Conservation (phyloP, 176 grass and related monocot species). For the Dendrocalamus sinicus region DNA sequence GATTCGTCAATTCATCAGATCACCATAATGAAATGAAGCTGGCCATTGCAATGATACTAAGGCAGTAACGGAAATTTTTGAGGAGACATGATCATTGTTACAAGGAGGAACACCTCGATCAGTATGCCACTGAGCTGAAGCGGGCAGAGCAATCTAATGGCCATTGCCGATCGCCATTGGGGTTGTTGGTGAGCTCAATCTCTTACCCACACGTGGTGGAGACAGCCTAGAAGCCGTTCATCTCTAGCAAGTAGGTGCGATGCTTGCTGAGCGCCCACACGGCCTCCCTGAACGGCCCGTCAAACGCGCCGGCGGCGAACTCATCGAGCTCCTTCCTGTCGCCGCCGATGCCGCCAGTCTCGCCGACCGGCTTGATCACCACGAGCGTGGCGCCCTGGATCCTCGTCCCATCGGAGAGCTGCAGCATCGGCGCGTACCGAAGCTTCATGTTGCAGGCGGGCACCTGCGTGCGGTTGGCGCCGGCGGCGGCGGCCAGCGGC, state of each 20-base stretch:
- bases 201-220: background rate
- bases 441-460: constrained; percentile 88
- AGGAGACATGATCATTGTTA: constrained; percentile 39
- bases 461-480: constrained; percentile 72
- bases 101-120: constrained; percentile 27
- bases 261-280: constrained; percentile 63
- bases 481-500: constrained; percentile 57
- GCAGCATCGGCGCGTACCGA: constrained; percentile 69
- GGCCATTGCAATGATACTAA: constrained; percentile 36
- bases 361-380: constrained; percentile 74
- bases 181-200: background rate
- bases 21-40: constrained; percentile 34
- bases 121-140: background rate
- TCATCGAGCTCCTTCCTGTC: constrained; percentile 71
- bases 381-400: constrained; percentile 81
- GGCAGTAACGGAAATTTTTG: constrained; percentile 41
- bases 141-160: constrained; percentile 35
- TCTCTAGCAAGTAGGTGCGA: constrained; percentile 81
- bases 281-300: constrained; percentile 68
- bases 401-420: constrained; percentile 67
- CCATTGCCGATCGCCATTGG: constrained; percentile 30
- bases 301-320: constrained; percentile 58
- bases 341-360: constrained; percentile 43
- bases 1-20: constrained; percentile 30
- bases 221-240: constrained; percentile 72